Conservation (phyloP, 352 stramenopile species). For the Globisporangium nodosum region DNA sequence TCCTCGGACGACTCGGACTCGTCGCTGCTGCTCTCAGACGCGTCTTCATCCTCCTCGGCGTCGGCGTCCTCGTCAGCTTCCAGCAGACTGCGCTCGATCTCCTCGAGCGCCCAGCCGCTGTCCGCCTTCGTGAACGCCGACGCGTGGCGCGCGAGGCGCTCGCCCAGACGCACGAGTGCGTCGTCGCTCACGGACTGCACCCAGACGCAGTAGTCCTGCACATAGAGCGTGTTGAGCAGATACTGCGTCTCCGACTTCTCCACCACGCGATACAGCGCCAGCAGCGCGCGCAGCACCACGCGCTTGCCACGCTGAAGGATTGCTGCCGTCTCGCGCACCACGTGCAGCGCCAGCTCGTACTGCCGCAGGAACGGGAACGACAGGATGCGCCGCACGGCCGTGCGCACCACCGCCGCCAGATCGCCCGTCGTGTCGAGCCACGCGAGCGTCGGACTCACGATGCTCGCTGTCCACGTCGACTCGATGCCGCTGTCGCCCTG, state of each 20-base stretch:
- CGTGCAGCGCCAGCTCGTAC: constrained; percentile 79
- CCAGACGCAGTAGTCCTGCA: constrained; percentile 92
- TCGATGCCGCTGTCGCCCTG: constrained; percentile 95
- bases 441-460: constrained; percentile 90
- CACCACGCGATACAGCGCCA: constrained; percentile 90
- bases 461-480: constrained; percentile 96
- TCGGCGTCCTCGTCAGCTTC: constrained; percentile 24
- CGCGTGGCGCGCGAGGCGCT: constrained; percentile 24
- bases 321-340: constrained; percentile 74
- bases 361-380: constrained; percentile 96
- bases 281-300: constrained; percentile 84
- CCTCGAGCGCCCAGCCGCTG: constrained; percentile 72
- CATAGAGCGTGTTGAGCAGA: constrained; percentile 94
- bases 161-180: constrained; percentile 27
- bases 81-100: constrained; percentile 61
- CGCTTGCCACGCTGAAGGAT: constrained; percentile 87
- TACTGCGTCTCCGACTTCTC: constrained; percentile 96
- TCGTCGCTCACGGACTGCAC: constrained; percentile 65
- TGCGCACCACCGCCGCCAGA: constrained; percentile 55
- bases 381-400: constrained; percentile 86
- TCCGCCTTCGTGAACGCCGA: constrained; percentile 52
- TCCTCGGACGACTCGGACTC: constrained; percentile 20
- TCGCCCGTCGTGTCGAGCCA: constrained; percentile 90
- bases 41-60: constrained; percentile 1
- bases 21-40: constrained; percentile 9